Base-by-base conservation (phyloP, 495 filamentous ascomycete genomes). In the Poronia punctata region DNA sequence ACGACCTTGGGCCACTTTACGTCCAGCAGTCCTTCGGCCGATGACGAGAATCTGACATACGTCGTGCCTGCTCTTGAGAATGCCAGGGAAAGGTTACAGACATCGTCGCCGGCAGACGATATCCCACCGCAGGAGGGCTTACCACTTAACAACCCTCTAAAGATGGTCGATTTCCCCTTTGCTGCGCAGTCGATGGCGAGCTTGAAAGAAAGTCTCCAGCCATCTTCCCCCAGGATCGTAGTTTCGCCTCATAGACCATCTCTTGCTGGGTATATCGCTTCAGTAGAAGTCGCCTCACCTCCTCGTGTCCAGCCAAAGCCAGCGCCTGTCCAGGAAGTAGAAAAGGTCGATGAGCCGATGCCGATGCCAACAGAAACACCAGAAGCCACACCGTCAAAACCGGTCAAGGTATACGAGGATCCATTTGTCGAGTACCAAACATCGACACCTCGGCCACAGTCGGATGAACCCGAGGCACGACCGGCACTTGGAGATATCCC, bases 341-440 rank as follows among this genome's bases (percentile, higher is more conserved):
- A 14, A 40, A 16, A 30, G 12, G 41, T 48, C 21, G 40, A 49
- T 3, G 46, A 33, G 31, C 36, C 42, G 27, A 21, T n/a, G 6
- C 33, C 19, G 15, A 25, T 50, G 3, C 22, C 34, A 2, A 38
- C 41, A 1, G 55, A 56, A 24, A 29, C 40, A 15, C 38, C 52
- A 14, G 36, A 57, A 12, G 34, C 54, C 14, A 71, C 61, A 7
- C 58, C 68, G 10, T 44, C 59, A 12, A 64, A 62, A 34, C 45
- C 62, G 3, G 50, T 77, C 8, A 73, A 71, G 43, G 73, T 78
- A 3, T 78, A 77, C 42, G 78, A 83, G 49, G 78, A 80, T 36
- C 79, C 74, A 3, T 71, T 80, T 31, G 70, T 63, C 1, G 52
- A 50, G 25, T 68, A 72, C 29, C 53, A 70, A 40, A 44, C 61